Percentiles rank a stretch among this genome's conserved stretches.
These are phyloP conservation scores for Arthroderma sp. DNA, from an alignment of 2,329 filamentous ascomycete genomes.

Conservation along the genomic window DNA sequence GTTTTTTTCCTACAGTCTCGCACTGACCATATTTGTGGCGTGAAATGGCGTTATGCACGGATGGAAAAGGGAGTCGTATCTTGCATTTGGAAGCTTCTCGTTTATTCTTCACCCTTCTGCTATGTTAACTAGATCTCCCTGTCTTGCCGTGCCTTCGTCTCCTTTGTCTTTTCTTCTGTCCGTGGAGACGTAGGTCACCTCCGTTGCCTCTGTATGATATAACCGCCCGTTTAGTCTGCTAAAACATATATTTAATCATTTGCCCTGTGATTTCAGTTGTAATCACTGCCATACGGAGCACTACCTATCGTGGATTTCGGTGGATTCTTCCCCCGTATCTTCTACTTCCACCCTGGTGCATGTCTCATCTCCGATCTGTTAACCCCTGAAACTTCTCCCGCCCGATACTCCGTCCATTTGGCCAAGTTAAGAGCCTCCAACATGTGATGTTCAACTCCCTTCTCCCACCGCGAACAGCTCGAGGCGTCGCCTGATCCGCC, in stretches of 20 bases:
- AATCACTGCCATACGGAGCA: too few relatives aligned
- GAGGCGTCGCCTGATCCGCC: background rate
- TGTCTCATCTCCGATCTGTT: background rate
- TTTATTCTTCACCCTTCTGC: background rate
- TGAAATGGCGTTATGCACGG: background rate
- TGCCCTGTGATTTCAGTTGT: too few relatives aligned
- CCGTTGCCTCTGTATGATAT: background rate
- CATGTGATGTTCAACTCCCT: background rate
- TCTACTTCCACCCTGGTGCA: background rate
- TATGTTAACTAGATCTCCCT: background rate
- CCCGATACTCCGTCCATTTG: too few relatives aligned
- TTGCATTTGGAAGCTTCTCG: background rate
- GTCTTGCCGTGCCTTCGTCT: background rate
- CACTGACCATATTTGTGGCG: constrained; percentile 1
- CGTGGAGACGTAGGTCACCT: too few relatives aligned
- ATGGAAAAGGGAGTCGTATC: background rate
- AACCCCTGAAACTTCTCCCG: constrained; percentile 1
- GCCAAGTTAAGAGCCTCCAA: background rate
- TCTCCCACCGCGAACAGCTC: background rate
- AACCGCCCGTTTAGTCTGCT: background rate
- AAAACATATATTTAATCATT: background rate
- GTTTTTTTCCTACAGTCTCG: background rate
- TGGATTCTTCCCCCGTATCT: background rate
- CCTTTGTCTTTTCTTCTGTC: background rate
- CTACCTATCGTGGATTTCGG: too few relatives aligned